Conservation (phyloP, 768 basidiomycete genomes). For the Lactifluus pinguis region DNA sequence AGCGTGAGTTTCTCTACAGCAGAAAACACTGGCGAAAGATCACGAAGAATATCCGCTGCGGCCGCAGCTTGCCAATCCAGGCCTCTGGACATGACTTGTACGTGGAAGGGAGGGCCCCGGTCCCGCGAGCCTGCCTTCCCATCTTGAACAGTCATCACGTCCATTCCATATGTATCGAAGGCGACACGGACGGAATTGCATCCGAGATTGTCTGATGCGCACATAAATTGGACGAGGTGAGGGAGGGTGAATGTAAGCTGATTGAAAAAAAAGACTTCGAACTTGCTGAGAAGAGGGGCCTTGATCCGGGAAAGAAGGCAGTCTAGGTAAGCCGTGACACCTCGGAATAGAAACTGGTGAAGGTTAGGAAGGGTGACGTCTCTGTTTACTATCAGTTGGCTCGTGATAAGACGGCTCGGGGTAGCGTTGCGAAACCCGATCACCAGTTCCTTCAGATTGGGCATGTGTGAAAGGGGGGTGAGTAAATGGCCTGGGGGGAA, state of each 20-base stretch:
- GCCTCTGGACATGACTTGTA: background rate
- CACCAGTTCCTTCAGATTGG: background rate
- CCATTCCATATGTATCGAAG: background rate
- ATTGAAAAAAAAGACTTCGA: background rate
- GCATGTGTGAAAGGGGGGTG: background rate
- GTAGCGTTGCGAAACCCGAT: background rate
- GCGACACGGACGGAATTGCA: background rate
- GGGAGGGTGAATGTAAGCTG: background rate
- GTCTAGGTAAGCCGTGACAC: background rate
- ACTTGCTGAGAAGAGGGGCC: background rate
- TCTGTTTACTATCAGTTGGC: background rate
- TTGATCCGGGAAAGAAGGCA: background rate
- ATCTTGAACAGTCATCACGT: background rate
- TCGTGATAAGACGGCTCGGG: background rate
- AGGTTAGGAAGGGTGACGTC: background rate
- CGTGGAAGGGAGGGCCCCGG: background rate
- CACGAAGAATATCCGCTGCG: background rate
- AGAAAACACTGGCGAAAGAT: background rate
- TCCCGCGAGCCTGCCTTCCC: background rate
- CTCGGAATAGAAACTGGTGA: background rate
- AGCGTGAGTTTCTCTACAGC: background rate
- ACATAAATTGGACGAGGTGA: background rate
- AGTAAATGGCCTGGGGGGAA: background rate
- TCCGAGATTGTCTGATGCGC: background rate
- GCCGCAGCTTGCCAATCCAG: background rate